Evolutionary conservation across 164 flowering plant genomes (phyloP).

Genomic region (Malania oleifera): DNA sequence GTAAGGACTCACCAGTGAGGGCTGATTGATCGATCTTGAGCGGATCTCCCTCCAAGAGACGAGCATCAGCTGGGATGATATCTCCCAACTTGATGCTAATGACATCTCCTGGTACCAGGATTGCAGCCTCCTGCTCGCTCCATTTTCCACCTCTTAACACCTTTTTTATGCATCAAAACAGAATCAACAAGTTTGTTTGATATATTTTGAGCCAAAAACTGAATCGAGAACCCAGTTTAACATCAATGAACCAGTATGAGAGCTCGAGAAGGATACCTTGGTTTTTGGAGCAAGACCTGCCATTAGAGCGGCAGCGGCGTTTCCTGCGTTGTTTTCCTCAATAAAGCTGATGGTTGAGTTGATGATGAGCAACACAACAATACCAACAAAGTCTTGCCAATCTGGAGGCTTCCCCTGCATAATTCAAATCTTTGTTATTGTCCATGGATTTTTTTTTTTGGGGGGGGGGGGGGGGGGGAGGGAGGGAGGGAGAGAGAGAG

Average conservation of each 20-base stretch:
- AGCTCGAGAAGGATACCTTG: constrained; percentile 35
- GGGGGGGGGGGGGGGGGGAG: not conserved
- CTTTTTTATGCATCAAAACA: constrained; percentile 13
- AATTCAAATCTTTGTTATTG: not conserved
- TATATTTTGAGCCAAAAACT: not conserved
- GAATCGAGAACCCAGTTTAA: no score
- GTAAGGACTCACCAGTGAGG: constrained; percentile 86
- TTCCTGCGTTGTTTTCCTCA: constrained; percentile 89
- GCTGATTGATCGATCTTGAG: constrained; percentile 86
- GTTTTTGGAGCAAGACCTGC: constrained; percentile 92
- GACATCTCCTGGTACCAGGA: constrained; percentile 80
- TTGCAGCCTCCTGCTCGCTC: constrained; percentile 75
- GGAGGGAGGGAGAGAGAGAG: not conserved
- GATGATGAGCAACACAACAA: constrained; percentile 57
- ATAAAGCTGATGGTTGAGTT: constrained; percentile 88
- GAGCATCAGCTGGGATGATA: constrained; percentile 85
- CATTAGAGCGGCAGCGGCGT: constrained; percentile 90
- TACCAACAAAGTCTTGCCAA: constrained; percentile 81
- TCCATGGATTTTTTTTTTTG: no score
- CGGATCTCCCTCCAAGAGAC: constrained; percentile 83
- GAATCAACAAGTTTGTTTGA: not conserved
- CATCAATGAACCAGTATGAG: not conserved
- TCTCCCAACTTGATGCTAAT: constrained; percentile 85
- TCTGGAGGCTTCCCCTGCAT: constrained; percentile 75
- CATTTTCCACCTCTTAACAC: constrained; percentile 72